phyloP scores from a whole-genome alignment of 148 eudicot species.

The Fagopyrum homotropicum region DNA sequence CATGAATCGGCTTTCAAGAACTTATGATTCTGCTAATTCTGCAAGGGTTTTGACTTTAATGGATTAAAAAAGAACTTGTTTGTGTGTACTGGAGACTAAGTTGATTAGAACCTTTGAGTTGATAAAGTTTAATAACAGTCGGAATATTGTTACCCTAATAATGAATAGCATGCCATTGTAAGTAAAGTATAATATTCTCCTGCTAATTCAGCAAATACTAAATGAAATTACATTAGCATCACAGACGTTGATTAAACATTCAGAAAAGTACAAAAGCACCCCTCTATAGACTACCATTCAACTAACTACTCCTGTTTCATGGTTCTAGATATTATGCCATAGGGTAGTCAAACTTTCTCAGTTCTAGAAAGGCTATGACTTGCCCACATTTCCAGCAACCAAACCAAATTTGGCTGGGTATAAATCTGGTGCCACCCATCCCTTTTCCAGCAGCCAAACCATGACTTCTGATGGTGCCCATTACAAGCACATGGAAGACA shows the following conservation, averaged over 20 bases:
- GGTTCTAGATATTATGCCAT: neutral
- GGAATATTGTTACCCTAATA: too few species aligned
- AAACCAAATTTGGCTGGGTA: neutral
- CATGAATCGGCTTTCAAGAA: slow-evolving; percentile 75
- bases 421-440: neutral
- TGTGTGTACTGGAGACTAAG: too few species aligned
- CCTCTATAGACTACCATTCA: neutral
- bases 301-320: neutral
- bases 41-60: neutral
- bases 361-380: neutral
- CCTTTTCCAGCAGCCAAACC: neutral
- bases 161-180: too few species aligned
- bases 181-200: too few species aligned
- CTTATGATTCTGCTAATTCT: slow-evolving; percentile 29
- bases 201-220: too few species aligned
- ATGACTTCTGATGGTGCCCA: neutral
- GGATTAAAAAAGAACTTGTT: too few species aligned
- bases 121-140: too few species aligned
- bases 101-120: too few species aligned
- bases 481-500: neutral
- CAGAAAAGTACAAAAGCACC: neutral
- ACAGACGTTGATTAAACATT: neutral
- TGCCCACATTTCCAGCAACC: neutral
- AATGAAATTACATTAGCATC: neutral
- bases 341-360: neutral